Evolutionary conservation across 2,329 filamentous ascomycete species (phyloP), one percentile per base, ranked within the genome.

Genomic region (Pseudogymnoascus sp.): DNA sequence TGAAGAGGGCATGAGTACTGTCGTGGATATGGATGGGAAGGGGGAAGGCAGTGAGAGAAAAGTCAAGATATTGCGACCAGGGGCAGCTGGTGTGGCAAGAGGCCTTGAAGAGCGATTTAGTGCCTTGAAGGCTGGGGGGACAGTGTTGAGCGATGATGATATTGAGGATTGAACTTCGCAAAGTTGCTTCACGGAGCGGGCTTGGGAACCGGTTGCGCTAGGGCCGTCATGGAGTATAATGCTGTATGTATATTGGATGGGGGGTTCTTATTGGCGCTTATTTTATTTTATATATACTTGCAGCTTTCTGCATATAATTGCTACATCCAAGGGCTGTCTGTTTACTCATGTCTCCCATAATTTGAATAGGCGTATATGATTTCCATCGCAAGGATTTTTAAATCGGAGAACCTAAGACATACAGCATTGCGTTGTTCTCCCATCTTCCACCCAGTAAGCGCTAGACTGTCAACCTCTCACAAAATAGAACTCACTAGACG

Each of bases 61-160:
- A 67, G 57, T 64, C 43, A 65, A 61, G 47, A 62, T 62, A 43
- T 60, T 61, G 63, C 50, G 63, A 32, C 57, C 60, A 62, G 20
- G 62, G 64, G 64, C 65, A 65, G 65, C 62, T 62, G 37, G 68
- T 4, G 57, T 25, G 63, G 47, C 64, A 61, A 41, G 58, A 61
- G 58, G 60, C 37, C 62, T 54, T 58, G 65, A 28, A 62, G 39
- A 41, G 62, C 62, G 38, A 61, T 7, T 39, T 67, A 22, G 58
- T 62, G 58, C 47, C 57, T 64, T 69, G 58, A 41, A 32, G 64
- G 75, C 79, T 41, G 80, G 85, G 64, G 83, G 86, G 71, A 88
- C 87, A 67, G 82, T 90, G 47, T 74, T 93, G 39, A 90, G 86
- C 67, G 90, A 94, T 69, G 90, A 94, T 74, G 90, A 94, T 76